Base-by-base conservation (phyloP, 1,139 yeast genomes). In the Suhomyces kunorum region DNA sequence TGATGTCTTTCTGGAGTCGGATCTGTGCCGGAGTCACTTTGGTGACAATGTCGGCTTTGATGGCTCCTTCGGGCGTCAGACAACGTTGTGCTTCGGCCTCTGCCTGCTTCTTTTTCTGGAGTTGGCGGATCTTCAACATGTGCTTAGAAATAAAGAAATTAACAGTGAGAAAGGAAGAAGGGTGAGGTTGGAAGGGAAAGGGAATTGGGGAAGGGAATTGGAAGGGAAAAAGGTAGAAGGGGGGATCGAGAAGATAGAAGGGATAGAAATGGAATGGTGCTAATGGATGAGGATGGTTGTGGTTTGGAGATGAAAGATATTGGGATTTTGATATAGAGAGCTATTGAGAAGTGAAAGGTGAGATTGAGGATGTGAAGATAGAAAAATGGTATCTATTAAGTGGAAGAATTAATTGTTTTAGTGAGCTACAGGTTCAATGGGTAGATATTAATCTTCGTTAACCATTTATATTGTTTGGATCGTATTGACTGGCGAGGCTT, bases 1-100 rank as follows among this genome's bases (percentile, higher is more conserved):
- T 74, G 29, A 87, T 61, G 56, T 87, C 95, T 49, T 78, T 69
- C 60, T 78, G 76, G 49, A 76, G 60, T 43, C 86, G 59, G 27
- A 78, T 64, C 49, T 78, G 81, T 0, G 85, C 80, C 1, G 83
- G 73, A 8, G 73, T 61, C 12, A 68, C 69, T 46, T 63, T 67
- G 32, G 54, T 12, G 13, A 20, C 32, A 18, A 32, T 13, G 12
- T 40, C 41, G 20, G 41, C 18, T 20, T 30, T 38, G 13, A n/a
- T 9, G 9, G 36, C 11, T 5, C 18, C 16, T 3, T 12, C 28
- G n/a, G 36, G 33, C 19, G 27, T 34, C 28, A 50, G 14, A 5
- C 22, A 40, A 28, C 46, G 44, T 11, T 46, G 50, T 46, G 58
- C 58, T 22, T 56, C 61, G 16, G 58, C 61, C 45, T 68, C 68